These are phyloP conservation scores for Gossypium schwendimanii DNA, from an alignment of 441 rosid genomes.

Conservation along the genomic window DNA sequence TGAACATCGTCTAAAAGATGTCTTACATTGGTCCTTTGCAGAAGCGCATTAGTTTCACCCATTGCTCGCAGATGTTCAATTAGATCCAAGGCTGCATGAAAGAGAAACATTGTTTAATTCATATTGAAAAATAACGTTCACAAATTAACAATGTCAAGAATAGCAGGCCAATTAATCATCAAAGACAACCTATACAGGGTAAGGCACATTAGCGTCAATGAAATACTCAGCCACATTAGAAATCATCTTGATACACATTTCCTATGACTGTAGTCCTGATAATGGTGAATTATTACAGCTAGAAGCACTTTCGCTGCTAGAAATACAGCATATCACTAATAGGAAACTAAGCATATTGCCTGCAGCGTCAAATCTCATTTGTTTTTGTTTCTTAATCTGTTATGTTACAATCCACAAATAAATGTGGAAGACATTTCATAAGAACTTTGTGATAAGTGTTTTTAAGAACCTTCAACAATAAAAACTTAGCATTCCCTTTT, in stretches of 20 bases:
- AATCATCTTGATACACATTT: neutral
- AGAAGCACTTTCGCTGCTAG: neutral
- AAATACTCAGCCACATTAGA: neutral
- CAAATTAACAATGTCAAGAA: neutral
- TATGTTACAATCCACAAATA: no score
- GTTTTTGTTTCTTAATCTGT: no score
- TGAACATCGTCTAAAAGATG: conserved; percentile 1
- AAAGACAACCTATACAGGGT: neutral
- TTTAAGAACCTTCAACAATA: neutral
- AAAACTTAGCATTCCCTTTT: neutral
- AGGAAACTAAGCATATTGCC: no score
- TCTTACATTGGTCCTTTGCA: conserved; percentile 65
- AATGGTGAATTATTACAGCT: neutral
- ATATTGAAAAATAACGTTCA: neutral
- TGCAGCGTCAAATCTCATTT: no score
- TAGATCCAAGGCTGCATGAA: conserved; percentile 70
- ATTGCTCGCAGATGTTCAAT: conserved; percentile 90
- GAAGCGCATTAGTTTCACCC: conserved; percentile 98
- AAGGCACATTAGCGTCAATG: neutral
- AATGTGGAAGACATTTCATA: no score
- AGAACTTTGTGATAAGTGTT: no score
- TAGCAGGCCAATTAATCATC: neutral
- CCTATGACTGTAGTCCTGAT: neutral
- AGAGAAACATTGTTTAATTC: neutral
- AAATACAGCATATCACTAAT: no score